Base-by-base conservation (phyloP, 768 basidiomycete species). In the Tremella mesenterica region DNA sequence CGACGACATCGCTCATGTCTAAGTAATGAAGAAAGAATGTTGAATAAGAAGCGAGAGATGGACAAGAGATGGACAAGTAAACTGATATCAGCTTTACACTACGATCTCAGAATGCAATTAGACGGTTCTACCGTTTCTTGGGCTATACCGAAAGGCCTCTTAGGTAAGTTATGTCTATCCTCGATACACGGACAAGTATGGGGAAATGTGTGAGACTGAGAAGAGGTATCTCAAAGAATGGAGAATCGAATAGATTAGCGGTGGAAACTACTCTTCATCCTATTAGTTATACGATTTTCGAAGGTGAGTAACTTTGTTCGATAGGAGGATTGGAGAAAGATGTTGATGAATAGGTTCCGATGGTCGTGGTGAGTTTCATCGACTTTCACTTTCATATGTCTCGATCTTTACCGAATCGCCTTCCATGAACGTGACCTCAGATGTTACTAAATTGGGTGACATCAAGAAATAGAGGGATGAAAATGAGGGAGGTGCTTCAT, bases 201-300 rank as follows among this genome's bases (percentile, higher is more conserved):
- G 23, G 7, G 3, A 27, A 18, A 27, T 31, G 10, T 3, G 5
- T n/a, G 18, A 13, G 29, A 4, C n/a, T 48, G 18, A 20, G 47
- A 4, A 14, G 28, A 63, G 64, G 64, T 1, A 61, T 66, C 13
- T 62, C 58, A 9, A 60, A 60, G 49, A 54, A 46, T 6, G 62
- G 54, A 7, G 64, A 65, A 23, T 31, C 59, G 2, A 61, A 54
- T 45, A 56, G 60, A 9, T 33, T 69, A 46, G 67, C 67, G 3
- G 67, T 69, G 7, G 55, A 69, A 41, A 69, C 67, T 1, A 64
- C 58, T 4, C 31, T 66, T 1, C 67, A 69, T 48, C 64, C 64
- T 4, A 66, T 64, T 31, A 63, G 60, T 54, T 69, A 69, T 49
- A 64, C 64, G 1, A 50, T 51, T n/a, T 56, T 60, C 48, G 67